phyloP scores from a whole-genome alignment of 2,329 filamentous ascomycete species.

The Bipolaris oryzae region DNA sequence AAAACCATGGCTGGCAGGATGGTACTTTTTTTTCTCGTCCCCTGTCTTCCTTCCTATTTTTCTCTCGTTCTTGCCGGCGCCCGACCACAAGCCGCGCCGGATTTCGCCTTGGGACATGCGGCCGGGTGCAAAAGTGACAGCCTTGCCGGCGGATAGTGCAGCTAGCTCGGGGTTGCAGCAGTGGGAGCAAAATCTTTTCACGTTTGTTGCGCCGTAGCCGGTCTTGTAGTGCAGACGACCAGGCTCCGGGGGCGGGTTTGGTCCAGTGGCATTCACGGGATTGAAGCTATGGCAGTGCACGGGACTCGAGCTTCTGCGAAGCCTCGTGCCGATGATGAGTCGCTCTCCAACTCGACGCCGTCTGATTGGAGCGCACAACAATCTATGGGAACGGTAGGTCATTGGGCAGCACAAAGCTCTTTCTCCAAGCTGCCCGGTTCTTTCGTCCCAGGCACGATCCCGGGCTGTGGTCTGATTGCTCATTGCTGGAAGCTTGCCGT shows the following conservation, averaged over 20 bases:
- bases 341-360: constrained; percentile 2
- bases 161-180: constrained; percentile 9
- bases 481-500: constrained; percentile 15
- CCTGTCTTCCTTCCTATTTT: neutral
- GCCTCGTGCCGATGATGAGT: constrained; percentile 17
- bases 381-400: constrained; percentile 12
- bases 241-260: constrained; percentile 8
- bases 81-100: neutral
- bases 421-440: constrained; percentile 12
- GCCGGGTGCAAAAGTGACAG: constrained; percentile 6
- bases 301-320: constrained; percentile 12
- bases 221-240: constrained; percentile 5
- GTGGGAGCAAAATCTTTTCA: constrained; percentile 11
- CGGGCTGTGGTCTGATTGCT: constrained; percentile 15
- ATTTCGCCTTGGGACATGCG: constrained; percentile 8
- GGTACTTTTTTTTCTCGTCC: neutral
- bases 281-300: constrained; percentile 10
- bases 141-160: constrained; percentile 12
- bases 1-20: neutral
- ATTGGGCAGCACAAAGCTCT: constrained; percentile 19
- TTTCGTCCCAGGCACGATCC: constrained; percentile 13
- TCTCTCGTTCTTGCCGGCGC: neutral
- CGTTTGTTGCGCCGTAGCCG: constrained; percentile 11
- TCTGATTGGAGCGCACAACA: constrained; percentile 19
- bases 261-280: constrained; percentile 8